Base-by-base conservation (phyloP, 306 rosid species). In the Dalbergia cultrata region DNA sequence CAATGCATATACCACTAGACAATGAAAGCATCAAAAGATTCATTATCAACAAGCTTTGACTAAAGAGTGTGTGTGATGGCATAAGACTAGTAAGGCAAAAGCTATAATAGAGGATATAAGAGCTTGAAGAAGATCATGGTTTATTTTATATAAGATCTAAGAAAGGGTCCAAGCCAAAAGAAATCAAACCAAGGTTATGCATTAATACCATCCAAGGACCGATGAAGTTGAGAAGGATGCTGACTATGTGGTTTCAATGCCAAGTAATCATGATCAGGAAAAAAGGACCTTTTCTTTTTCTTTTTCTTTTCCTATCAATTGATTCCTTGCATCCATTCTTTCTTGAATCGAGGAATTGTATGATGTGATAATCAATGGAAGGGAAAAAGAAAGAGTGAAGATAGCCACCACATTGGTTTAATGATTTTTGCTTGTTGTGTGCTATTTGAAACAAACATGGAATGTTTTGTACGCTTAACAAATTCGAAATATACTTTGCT, bases 71-170 rank as follows among this genome's bases (percentile, higher is more conserved):
- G 85, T 83, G 75, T 74, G 87, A 59, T 83, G 89, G 89, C 89
- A 86, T 43, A 86, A 86, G 87, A 86, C 87, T 41, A 87, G 89
- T 43, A 86, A 76, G 60, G 83, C 87, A 13, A 86, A 86, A 76
- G 71, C 87, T 80, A 31, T 86, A 33, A 21, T 72, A 10, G 85
- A 83, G 69, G 71, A 6, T 82, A 89, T 14, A 92, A 86, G 75
- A 94, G 99, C 70, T 93, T 85, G 61, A 95, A 91, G 82, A 95
- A 95, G 86, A 95, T 95, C 67, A 85, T 95, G 91, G 94, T 92
- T 78, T 89, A 1, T 26, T 95, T 11, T 89, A 95, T 68, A 69
- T 84, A 79, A 83, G 87, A 83, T 81, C 93, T 6, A 78, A 84
- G 86, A 92, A 88, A 58, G 94, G 90, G 21, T 80, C 86, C 71